Percentiles rank a stretch among this genome's conserved stretches.
Conservation (phyloP, 1,284 basidiomycete species). For the Cystobasidium sp. region DNA sequence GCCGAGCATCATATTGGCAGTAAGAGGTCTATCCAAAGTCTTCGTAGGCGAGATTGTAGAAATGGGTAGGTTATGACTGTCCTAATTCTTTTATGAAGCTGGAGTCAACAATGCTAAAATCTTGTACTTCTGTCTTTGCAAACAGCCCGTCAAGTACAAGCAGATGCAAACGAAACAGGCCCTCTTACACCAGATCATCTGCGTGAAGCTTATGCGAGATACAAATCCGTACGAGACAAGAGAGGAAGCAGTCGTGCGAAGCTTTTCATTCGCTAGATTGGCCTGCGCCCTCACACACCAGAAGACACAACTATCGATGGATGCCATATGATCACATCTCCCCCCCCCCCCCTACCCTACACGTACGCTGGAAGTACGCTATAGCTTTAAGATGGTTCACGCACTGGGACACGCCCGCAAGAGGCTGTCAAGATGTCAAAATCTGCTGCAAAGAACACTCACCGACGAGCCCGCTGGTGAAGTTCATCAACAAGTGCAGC, state of each 20-base stretch:
- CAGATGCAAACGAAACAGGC: conserved; percentile 71
- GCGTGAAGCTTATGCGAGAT: conserved; percentile 81
- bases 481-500: no score
- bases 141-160: conserved; percentile 74
- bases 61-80: conserved; percentile 56
- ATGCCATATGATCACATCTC: not conserved
- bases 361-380: no score
- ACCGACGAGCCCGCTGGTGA: no score
- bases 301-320: not conserved
- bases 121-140: not conserved
- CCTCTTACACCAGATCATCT: conserved; percentile 83
- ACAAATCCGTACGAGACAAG: conserved; percentile 72
- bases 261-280: conserved; percentile 44
- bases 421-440: no score
- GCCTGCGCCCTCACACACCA: not conserved
- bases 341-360: no score
- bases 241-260: conserved; percentile 52
- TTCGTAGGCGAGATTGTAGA: conserved; percentile 92
- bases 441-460: no score
- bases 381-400: no score
- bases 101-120: not conserved
- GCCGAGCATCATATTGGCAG: conserved; percentile 81
- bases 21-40: conserved; percentile 85
- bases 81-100: not conserved
- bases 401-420: no score